phyloP scores from a whole-genome alignment of 2,329 filamentous ascomycete species.

The Cadophora gregata region DNA sequence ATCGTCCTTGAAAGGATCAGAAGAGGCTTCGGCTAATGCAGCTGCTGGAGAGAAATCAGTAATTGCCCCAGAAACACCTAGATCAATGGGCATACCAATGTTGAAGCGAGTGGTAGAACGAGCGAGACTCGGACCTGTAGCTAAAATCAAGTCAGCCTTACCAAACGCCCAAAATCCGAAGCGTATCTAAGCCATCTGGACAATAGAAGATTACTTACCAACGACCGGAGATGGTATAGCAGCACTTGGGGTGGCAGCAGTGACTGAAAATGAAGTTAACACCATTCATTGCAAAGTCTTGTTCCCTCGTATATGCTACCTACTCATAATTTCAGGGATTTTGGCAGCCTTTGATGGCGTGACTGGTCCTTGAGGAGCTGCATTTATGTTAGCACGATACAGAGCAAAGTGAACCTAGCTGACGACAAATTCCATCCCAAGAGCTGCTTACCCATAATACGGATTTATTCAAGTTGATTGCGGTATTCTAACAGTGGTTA shows the following conservation, averaged over 20 bases:
- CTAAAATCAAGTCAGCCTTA: background rate
- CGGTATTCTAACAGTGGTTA: background rate
- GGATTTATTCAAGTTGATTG: background rate
- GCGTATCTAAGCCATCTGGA: background rate
- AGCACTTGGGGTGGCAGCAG: background rate
- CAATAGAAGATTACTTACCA: background rate
- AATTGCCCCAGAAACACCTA: background rate
- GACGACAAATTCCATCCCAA: background rate
- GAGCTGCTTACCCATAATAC: background rate
- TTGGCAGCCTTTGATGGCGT: background rate
- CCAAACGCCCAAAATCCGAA: too few species aligned
- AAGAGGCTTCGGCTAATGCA: background rate
- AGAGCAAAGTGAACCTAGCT: background rate
- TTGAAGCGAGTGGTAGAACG: background rate
- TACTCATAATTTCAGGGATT: background rate
- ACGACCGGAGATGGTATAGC: background rate
- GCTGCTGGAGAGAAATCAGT: constrained; percentile 3
- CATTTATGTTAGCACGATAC: background rate
- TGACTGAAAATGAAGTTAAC: background rate
- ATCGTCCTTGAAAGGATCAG: background rate
- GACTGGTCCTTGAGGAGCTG: background rate
- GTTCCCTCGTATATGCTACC: background rate
- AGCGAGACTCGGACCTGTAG: background rate
- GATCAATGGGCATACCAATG: background rate
- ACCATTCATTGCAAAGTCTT: too few species aligned